phyloP scores from a whole-genome alignment of 148 eudicot genomes.

The Salicornia ramosissima region DNA sequence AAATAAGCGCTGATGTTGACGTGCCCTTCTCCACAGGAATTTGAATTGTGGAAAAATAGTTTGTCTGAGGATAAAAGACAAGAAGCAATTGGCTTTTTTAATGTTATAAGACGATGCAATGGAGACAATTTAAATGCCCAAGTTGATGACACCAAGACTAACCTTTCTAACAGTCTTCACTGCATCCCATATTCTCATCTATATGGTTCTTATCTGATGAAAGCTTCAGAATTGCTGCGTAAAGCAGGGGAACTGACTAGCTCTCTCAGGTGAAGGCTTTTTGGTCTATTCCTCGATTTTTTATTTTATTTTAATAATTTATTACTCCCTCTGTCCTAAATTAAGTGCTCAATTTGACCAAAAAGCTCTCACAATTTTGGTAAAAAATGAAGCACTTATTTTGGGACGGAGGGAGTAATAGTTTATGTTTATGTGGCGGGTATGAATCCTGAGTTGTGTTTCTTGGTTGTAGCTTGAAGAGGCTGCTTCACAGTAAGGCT shows the following conservation, averaged over 20 bases:
- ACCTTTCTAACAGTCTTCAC: conserved; percentile 47
- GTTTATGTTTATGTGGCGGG: not conserved
- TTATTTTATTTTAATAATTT: not conserved
- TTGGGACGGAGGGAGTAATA: no score
- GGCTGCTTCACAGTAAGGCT: conserved; percentile 75
- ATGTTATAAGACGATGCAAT: conserved; percentile 63
- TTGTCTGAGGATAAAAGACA: conserved; percentile 58
- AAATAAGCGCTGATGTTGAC: no score
- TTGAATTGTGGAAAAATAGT: conserved; percentile 78
- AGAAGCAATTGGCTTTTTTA: conserved; percentile 84
- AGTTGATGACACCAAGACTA: conserved; percentile 13
- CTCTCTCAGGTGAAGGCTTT: conserved; percentile 52
- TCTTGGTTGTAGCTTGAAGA: conserved; percentile 61
- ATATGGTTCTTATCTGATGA: conserved; percentile 46
- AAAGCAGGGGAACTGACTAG: conserved; percentile 77
- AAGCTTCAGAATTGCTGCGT: conserved; percentile 68
- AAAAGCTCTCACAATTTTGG: no score
- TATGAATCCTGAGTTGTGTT: conserved; percentile 15
- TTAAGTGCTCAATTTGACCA: no score
- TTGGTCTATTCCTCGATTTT: not conserved
- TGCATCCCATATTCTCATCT: conserved; percentile 70
- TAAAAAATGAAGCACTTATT: no score
- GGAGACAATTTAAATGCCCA: conserved; percentile 33
- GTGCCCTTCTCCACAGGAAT: conserved; percentile 66
- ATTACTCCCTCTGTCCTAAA: no score